These are phyloP conservation scores for Cyathus striatus DNA, from an alignment of 768 basidiomycete species.

Conservation along the genomic window DNA sequence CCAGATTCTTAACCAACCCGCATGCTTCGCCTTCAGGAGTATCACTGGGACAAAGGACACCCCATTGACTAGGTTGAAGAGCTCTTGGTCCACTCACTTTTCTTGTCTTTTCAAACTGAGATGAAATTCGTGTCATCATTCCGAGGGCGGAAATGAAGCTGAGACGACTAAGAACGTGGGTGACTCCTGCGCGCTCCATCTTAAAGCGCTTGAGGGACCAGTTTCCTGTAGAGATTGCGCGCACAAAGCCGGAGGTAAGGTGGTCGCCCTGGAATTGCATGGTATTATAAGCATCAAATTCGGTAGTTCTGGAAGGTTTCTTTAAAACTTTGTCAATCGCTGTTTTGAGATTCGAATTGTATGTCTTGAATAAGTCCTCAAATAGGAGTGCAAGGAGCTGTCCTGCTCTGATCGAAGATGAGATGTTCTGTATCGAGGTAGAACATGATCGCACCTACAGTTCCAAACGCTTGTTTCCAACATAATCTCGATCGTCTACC, in stretches of 20 bases:
- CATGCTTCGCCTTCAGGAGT: conserved; percentile 99
- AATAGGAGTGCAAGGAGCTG: conserved; percentile 94
- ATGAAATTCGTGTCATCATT: conserved; percentile 99
- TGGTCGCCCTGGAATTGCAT: conserved; percentile 97
- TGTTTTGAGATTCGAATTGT: conserved; percentile 91
- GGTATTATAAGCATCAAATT: conserved; percentile 91
- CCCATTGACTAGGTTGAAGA: conserved; percentile 98
- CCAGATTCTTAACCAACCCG: conserved; percentile 96
- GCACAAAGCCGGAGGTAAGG: conserved; percentile 92
- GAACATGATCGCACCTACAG: conserved; percentile 53
- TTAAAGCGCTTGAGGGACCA: conserved; percentile 99
- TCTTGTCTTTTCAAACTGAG: conserved; percentile 98
- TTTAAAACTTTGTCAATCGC: conserved; percentile 97
- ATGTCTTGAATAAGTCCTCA: conserved; percentile 98
- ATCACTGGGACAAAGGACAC: conserved; percentile 95
- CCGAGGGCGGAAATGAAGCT: conserved; percentile 97
- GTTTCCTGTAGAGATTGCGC: conserved; percentile 97
- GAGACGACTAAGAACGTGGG: conserved; percentile 92
- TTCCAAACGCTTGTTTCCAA: conserved; percentile 97
- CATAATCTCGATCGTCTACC: conserved; percentile 98
- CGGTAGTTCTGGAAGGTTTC: conserved; percentile 89
- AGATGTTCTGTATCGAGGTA: conserved; percentile 6
- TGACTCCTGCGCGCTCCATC: conserved; percentile 98
- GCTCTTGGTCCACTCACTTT: conserved; percentile 98
- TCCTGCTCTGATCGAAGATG: conserved; percentile 62